Conservation (phyloP, 805 yeast species). For the Yarrowia bubula region DNA sequence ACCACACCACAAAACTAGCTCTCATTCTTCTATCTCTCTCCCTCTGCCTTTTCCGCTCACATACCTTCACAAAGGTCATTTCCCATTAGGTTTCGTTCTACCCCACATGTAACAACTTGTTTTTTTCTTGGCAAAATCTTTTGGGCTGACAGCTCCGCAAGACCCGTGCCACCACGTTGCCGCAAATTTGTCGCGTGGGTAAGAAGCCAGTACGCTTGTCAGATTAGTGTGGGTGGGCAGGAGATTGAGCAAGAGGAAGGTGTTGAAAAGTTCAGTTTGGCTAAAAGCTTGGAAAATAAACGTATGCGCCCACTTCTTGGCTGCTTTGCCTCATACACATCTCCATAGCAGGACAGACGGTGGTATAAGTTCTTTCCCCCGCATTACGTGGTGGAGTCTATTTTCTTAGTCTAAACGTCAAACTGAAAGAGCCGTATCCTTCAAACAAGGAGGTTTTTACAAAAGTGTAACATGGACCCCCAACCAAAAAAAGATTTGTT, state of each 20-base stretch:
- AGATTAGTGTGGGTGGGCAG: not conserved
- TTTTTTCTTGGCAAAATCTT: not conserved
- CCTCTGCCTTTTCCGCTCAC: not conserved
- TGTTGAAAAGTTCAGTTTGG: not conserved
- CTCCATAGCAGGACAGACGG: not conserved
- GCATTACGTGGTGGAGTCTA: not conserved
- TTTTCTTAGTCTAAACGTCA: not conserved
- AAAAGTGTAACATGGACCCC: not conserved
- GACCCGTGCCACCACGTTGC: not conserved
- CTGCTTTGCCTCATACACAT: not conserved
- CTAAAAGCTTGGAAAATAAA: not conserved
- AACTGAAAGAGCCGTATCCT: constrained; percentile 1
- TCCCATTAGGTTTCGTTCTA: not conserved
- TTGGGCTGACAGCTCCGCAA: not conserved
- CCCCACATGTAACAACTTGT: constrained; percentile 7
- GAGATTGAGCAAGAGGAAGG: not conserved
- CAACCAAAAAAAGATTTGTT: not conserved
- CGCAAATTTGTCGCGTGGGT: not conserved
- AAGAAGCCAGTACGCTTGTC: no score
- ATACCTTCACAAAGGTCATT: not conserved
- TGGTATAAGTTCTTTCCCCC: not conserved
- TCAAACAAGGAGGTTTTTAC: not conserved
- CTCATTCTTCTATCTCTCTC: not conserved
- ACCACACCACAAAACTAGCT: not conserved
- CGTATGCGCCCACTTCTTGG: constrained; percentile 13